Conservation (phyloP, 148 eudicot species). For the Rhododendron kiyosumense region DNA sequence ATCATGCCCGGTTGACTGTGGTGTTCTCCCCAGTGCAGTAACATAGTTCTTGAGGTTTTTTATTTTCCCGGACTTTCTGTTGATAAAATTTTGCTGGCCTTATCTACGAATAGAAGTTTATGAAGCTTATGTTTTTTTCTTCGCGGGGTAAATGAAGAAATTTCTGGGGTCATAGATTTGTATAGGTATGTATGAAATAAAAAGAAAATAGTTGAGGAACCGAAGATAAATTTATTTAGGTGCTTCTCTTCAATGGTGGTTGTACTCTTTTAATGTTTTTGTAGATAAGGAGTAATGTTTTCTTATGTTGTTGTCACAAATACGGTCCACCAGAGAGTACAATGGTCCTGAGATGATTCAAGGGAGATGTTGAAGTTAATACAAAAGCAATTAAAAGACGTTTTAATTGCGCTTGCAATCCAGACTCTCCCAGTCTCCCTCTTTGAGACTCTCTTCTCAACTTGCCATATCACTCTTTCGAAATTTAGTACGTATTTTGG, state of each 20-base stretch:
- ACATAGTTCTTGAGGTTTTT: neutral
- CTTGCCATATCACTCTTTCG: too few relatives aligned
- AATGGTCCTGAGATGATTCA: neutral
- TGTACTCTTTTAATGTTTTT: neutral
- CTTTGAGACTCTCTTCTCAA: too few relatives aligned
- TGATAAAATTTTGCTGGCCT: neutral
- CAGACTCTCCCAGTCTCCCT: too few relatives aligned
- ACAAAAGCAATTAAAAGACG: neutral
- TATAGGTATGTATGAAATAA: neutral
- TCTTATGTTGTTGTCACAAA: neutral
- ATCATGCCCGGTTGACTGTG: slow-evolving; percentile 47
- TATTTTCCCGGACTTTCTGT: neutral
- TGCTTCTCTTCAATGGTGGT: neutral
- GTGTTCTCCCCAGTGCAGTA: slow-evolving; percentile 26
- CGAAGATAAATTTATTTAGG: neutral
- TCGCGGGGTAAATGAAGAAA: neutral
- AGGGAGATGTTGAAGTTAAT: neutral
- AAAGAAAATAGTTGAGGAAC: neutral
- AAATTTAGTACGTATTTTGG: too few relatives aligned
- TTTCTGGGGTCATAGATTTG: neutral
- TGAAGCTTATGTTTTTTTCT: neutral
- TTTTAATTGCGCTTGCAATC: too few relatives aligned
- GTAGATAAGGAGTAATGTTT: neutral
- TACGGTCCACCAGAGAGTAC: neutral
- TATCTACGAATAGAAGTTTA: neutral